phyloP scores from a whole-genome alignment of 106 monocot genomes.

The Allium cepa region DNA sequence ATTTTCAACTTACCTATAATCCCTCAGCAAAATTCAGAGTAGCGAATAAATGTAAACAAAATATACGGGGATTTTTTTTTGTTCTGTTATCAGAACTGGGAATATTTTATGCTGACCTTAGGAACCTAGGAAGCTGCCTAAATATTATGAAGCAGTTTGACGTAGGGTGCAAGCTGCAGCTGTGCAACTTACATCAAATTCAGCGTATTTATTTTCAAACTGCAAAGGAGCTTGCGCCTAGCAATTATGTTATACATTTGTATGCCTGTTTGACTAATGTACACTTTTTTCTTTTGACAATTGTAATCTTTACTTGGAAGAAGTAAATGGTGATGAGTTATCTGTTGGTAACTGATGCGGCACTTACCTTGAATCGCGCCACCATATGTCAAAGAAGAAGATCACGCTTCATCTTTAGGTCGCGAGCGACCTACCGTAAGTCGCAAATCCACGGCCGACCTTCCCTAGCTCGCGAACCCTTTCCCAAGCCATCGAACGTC shows the following conservation, averaged over 20 bases:
- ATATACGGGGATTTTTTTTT: no score
- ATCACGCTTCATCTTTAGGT: no score
- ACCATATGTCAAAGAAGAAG: no score
- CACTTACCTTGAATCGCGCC: no score
- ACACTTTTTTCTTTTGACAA: not conserved
- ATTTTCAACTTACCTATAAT: no score
- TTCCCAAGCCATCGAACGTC: no score
- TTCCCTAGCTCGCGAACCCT: no score
- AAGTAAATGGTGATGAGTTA: constrained; percentile 39
- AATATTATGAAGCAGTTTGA: not conserved
- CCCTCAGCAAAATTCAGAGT: no score
- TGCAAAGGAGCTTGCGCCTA: not conserved
- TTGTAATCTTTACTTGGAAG: constrained; percentile 24
- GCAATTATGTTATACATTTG: not conserved
- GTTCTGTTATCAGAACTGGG: no score
- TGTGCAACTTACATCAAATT: not conserved
- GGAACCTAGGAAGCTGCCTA: not conserved
- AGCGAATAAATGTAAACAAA: not conserved
- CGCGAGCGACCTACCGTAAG: no score
- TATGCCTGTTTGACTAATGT: not conserved
- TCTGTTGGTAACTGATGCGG: constrained; percentile 35
- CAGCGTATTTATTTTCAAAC: not conserved
- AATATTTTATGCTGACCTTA: no score
- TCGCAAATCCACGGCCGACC: no score
- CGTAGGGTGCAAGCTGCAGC: not conserved